These are phyloP conservation scores for Heterococcus sp. DNA, from an alignment of 108 stramenopile species.

Conservation along the genomic window DNA sequence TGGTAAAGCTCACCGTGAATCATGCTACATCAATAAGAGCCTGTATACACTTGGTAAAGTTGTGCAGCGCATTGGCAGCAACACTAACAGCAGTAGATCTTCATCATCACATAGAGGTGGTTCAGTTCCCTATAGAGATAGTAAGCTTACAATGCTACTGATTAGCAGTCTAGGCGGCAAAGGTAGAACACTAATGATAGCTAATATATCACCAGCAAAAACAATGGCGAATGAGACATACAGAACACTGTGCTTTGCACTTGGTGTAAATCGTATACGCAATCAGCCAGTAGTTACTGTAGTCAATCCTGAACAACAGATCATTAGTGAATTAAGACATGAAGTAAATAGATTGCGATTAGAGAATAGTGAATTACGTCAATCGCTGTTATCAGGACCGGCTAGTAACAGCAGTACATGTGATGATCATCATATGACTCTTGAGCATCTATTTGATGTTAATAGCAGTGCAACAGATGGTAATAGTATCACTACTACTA, in stretches of 20 bases:
- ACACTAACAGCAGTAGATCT: no score
- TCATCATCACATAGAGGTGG: no score
- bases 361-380: background rate
- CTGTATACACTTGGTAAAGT: conserved; percentile 22
- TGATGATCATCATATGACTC: background rate
- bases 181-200: background rate
- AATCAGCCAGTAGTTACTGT: conserved; percentile 2
- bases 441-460: background rate
- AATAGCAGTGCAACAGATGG: background rate
- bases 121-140: background rate
- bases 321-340: no score
- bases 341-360: background rate
- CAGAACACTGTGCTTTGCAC: conserved; percentile 1
- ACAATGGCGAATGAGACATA: background rate
- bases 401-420: background rate
- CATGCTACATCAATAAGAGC: background rate
- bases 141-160: conserved; percentile 1
- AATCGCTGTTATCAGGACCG: background rate
- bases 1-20: background rate
- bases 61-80: background rate
- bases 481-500: background rate
- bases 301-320: background rate
- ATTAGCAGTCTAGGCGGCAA: background rate
- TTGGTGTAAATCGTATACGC: background rate
- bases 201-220: background rate